These are phyloP conservation scores for Diplodia sapinea DNA, from an alignment of 2,329 filamentous ascomycete genomes.

Conservation along the genomic window DNA sequence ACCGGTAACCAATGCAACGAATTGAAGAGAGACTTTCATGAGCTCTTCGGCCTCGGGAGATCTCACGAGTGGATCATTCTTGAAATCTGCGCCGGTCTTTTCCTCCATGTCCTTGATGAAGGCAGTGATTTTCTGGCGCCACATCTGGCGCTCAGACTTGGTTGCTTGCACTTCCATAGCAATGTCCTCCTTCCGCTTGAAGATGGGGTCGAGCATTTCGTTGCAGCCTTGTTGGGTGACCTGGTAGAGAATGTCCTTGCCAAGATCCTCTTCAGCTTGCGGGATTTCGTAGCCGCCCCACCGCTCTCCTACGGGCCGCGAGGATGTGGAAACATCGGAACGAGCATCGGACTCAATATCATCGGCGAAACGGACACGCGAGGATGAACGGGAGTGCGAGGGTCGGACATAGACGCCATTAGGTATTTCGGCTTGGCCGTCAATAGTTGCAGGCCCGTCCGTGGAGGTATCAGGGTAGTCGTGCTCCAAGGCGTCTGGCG, in stretches of 20 bases:
- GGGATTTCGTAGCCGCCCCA: conserved; percentile 82
- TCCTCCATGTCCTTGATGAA: conserved; percentile 31
- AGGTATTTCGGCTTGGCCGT: conserved; percentile 53
- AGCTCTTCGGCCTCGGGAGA: conserved; percentile 25
- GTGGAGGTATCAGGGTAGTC: not conserved
- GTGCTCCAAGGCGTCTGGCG: not conserved
- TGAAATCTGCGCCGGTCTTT: conserved; percentile 37
- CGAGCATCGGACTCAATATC: conserved; percentile 72
- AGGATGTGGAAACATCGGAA: conserved; percentile 76
- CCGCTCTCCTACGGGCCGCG: conserved; percentile 68
- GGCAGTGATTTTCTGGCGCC: conserved; percentile 17
- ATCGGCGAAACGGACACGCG: conserved; percentile 78
- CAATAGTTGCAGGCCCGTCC: not conserved
- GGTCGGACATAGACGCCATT: conserved; percentile 4
- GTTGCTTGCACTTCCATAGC: conserved; percentile 66
- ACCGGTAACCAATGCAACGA: conserved; percentile 24
- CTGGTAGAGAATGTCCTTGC: conserved; percentile 88
- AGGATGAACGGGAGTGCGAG: conserved; percentile 69
- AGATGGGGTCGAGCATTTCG: conserved; percentile 85
- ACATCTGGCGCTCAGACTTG: conserved; percentile 40
- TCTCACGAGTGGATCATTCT: conserved; percentile 29
- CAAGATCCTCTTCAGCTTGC: conserved; percentile 79
- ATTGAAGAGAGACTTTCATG: conserved; percentile 28
- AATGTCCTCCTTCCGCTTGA: conserved; percentile 78
- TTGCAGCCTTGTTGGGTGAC: conserved; percentile 92